phyloP scores from a whole-genome alignment of 2,329 filamentous ascomycete species.

The Diplodia intermedia region DNA sequence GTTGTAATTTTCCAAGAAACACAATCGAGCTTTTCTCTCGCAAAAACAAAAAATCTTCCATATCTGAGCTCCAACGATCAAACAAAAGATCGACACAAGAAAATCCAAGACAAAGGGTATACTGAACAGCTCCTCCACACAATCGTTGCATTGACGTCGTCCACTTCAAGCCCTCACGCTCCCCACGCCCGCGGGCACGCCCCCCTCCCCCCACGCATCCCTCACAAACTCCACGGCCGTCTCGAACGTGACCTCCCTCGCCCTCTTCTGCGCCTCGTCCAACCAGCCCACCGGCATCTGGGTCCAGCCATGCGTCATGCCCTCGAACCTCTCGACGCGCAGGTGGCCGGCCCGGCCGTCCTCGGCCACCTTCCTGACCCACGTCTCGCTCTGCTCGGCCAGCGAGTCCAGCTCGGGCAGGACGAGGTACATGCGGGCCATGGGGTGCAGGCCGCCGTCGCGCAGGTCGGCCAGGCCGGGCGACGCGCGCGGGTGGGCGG shows the following conservation, averaged over 20 bases:
- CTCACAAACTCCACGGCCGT: slow-evolving; percentile 48
- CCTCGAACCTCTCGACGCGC: slow-evolving; percentile 42
- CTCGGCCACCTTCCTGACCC: slow-evolving; percentile 50
- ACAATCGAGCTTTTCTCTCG: no score
- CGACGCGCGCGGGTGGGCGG: slow-evolving; percentile 50
- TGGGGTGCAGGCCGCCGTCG: slow-evolving; percentile 44
- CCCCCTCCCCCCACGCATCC: slow-evolving; percentile 43
- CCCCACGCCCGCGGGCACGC: slow-evolving; percentile 10
- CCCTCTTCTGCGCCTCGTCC: slow-evolving; percentile 47
- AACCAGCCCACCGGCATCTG: slow-evolving; percentile 51
- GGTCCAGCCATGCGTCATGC: slow-evolving; percentile 48
- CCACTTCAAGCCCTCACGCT: background rate
- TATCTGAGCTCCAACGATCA: background rate
- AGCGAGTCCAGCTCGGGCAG: slow-evolving; percentile 51
- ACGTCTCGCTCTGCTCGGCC: slow-evolving; percentile 52
- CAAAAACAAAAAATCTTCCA: background rate
- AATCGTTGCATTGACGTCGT: no score
- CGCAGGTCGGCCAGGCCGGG: slow-evolving; percentile 47
- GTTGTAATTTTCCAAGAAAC: no score
- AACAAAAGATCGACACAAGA: no score
- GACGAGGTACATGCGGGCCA: slow-evolving; percentile 51
- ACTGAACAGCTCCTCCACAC: background rate
- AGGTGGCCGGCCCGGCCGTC: slow-evolving; percentile 41
- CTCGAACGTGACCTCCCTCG: slow-evolving; percentile 47
- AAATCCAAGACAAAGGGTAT: background rate